Percentiles rank a stretch among this genome's conserved stretches.
Evolutionary conservation across 2,329 filamentous ascomycete species (phyloP).

Genomic region (Leptographium procerum): DNA sequence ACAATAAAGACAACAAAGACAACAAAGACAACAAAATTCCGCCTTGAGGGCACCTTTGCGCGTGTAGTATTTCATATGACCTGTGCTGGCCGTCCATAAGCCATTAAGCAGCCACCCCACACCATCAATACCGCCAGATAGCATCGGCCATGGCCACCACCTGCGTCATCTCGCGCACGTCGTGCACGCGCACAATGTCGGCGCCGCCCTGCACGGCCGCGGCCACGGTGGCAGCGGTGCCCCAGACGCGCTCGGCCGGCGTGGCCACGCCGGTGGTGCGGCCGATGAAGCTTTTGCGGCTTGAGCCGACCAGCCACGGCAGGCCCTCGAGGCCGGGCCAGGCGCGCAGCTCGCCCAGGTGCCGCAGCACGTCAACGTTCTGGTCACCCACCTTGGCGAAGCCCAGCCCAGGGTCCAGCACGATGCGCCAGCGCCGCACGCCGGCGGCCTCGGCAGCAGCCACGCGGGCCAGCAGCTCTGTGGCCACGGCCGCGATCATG

Average conservation of each 20-base stretch:
- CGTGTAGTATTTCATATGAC: too few species aligned
- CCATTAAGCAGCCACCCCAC: not conserved
- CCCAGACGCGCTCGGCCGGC: conserved; percentile 63
- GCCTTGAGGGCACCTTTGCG: too few species aligned
- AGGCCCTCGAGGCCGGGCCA: conserved; percentile 56
- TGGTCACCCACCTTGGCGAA: conserved; percentile 79
- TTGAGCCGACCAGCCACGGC: conserved; percentile 83
- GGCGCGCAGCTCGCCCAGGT: conserved; percentile 50
- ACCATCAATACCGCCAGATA: conserved; percentile 53
- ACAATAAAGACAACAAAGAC: too few species aligned
- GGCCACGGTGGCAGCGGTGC: conserved; percentile 79
- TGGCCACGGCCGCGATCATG: conserved; percentile 51
- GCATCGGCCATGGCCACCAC: conserved; percentile 84
- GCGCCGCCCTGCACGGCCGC: conserved; percentile 79
- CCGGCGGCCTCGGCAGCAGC: conserved; percentile 67
- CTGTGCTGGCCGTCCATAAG: not conserved
- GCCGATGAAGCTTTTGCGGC: conserved; percentile 83
- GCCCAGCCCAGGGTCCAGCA: conserved; percentile 86
- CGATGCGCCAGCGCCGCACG: conserved; percentile 83
- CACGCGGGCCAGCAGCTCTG: conserved; percentile 60
- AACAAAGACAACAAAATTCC: too few species aligned
- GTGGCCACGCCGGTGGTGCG: conserved; percentile 64
- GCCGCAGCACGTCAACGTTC: conserved; percentile 68
- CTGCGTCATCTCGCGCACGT: conserved; percentile 74
- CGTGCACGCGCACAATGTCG: conserved; percentile 87